Evolutionary conservation across 2,329 filamentous ascomycete species (phyloP), one percentile per base, ranked within the genome.

Genomic region (Sclerotinia spermophila): DNA sequence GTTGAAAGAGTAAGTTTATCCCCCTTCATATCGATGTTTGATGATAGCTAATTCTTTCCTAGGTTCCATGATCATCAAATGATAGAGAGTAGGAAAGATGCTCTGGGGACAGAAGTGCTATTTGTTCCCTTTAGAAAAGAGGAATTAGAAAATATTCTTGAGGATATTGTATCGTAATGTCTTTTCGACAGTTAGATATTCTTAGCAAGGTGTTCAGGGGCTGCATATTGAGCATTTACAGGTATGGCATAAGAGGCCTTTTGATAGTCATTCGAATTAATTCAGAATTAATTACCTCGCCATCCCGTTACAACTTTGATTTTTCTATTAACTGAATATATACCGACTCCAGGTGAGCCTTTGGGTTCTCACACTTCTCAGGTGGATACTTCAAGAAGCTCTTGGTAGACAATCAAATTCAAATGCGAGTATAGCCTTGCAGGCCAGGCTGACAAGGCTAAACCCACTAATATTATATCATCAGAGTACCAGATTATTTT

Each of bases 1-100:
- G 79, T 82, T 99, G 73, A 98, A 98, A 82, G 96, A 99, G 86
- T 96, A 81, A 73, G 88, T 82, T 48, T 27, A 33, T 60, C 65
- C 59, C 67, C 67, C 10, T 21, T 5, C 40, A 48, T 40, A 67
- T 48, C 64, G 77, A 81, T 72, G 83, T 51, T 13, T 58, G 24
- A 68, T n/a, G 17, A 68, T 24, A 38, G 38, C 60, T 70, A 51
- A 70, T 56, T 11, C 68, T 71, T 24, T n/a, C 30, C 56, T 67
- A 92, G 89, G 81, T 96, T 99, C 80, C 93, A 97, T 79, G 96
- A 99, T 78, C 96, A 99, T 83, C 93, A 97, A 78, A 98, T 99
- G 89, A 92, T 99, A 73, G 93, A 93, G 69, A 96, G 92, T 73
- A 88, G 90, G 73, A 95, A 95, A 78, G 95, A 99, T 80, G 86